Evolutionary conservation across 257 asterid species (phyloP).

Genomic region (Lycium ferocissimum): DNA sequence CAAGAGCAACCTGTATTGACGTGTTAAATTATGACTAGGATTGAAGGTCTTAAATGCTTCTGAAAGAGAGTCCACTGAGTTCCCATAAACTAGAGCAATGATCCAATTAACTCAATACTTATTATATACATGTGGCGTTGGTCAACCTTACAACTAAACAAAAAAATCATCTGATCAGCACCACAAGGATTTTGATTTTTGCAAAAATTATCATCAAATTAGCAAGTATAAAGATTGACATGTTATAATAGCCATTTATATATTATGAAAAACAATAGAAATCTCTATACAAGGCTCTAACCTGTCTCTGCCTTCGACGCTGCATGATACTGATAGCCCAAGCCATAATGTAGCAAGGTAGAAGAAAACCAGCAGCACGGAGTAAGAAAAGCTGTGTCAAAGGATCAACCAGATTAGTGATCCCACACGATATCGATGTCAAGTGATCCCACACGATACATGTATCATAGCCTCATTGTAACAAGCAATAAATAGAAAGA

Average conservation of each 20-base stretch:
- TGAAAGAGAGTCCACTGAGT: neutral
- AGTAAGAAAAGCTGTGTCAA: slow-evolving; percentile 55
- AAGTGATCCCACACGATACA: neutral
- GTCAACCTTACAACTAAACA: neutral
- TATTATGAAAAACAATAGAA: neutral
- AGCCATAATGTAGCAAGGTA: slow-evolving; percentile 59
- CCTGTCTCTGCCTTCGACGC: slow-evolving; percentile 64
- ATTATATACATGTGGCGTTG: neutral
- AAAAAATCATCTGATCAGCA: neutral
- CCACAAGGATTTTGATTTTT: neutral
- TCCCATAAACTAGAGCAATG: slow-evolving; percentile 2
- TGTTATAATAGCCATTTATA: neutral
- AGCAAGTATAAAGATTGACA: slow-evolving; percentile 19
- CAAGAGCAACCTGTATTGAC: neutral
- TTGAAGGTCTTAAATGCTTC: neutral
- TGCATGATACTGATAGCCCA: slow-evolving; percentile 59
- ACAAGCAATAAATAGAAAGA: neutral
- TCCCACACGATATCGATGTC: neutral
- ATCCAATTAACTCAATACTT: neutral
- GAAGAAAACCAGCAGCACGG: slow-evolving; percentile 58
- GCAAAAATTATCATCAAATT: slow-evolving; percentile 2
- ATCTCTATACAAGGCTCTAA: slow-evolving; percentile 29
- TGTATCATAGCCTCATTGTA: slow-evolving; percentile 1
- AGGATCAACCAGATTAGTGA: slow-evolving; percentile 26
- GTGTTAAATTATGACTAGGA: slow-evolving; percentile 1